Percentiles rank a stretch among this genome's conserved stretches.
Evolutionary conservation across 2,329 filamentous ascomycete species (phyloP).

Genomic region (Talaromyces pinophilus): DNA sequence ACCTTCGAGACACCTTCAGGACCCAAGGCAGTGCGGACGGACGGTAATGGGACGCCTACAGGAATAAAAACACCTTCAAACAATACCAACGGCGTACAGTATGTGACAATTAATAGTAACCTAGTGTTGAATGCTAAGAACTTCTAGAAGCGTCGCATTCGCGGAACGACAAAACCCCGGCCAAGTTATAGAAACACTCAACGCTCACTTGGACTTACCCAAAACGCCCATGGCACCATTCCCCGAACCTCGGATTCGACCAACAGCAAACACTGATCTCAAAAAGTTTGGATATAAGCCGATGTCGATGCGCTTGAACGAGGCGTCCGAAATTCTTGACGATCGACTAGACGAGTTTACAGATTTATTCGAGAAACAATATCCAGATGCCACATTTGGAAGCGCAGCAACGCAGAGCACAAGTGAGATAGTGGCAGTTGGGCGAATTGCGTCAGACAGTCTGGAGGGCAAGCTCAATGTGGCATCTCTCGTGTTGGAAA

Average conservation of each 20-base stretch:
- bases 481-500: conserved; percentile 84
- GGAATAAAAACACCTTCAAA: conserved; percentile 42
- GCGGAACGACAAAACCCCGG: conserved; percentile 75
- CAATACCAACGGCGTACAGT: conserved; percentile 43
- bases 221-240: conserved; percentile 72
- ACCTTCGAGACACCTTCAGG: conserved; percentile 51
- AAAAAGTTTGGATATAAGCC: conserved; percentile 91
- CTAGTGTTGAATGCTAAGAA: conserved; percentile 24
- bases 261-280: conserved; percentile 82
- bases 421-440: conserved; percentile 83
- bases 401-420: conserved; percentile 84
- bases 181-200: conserved; percentile 79
- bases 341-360: conserved; percentile 92
- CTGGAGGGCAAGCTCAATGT: conserved; percentile 81
- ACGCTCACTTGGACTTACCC: conserved; percentile 67
- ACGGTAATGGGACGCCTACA: conserved; percentile 54
- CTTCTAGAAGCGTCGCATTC: conserved; percentile 63
- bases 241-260: conserved; percentile 74
- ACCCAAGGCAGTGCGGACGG: conserved; percentile 46
- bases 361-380: conserved; percentile 69
- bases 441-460: conserved; percentile 85
- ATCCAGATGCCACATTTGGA: conserved; percentile 80
- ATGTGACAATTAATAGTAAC: conserved; percentile 29
- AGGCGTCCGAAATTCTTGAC: conserved; percentile 89
- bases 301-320: conserved; percentile 90